Evolutionary conservation across 2,329 filamentous ascomycete genomes (phyloP), one percentile per base, ranked within the genome.

Genomic region (Talaromyces sp.): DNA sequence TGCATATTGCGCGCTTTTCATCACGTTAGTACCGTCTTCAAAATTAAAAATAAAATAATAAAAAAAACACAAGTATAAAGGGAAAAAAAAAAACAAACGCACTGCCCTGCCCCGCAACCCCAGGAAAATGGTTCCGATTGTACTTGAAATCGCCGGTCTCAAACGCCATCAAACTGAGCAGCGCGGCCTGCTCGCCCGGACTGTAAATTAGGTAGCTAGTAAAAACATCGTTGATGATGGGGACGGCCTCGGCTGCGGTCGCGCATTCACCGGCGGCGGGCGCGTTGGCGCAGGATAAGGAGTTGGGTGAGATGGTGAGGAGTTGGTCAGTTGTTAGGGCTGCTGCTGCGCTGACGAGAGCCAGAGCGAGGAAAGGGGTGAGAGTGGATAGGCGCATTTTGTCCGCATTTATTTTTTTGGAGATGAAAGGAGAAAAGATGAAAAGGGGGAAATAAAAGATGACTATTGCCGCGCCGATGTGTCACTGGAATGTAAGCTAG

Each of bases 71-170:
- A 23, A 56, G 52, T 30, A 27, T 50, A 28, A 61, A 50, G 23
- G 34, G 42, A 40, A 60, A 36, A 50, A 28, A 36, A 52, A n/a
- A 33, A 56, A 56, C 9, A 36, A 59, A 70, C 69, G 56, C 62
- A 73, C 72, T 92, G 28, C 90, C 90, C 73, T 93, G 89, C 8
- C 90, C 90, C 0, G 87, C 81, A 0, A 76, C 74, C 0, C 90
- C 90, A 0, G 87, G 81, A 77, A 73, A 83, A 68, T 86, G 79
- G 76, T 92, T 91, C 73, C 81, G 83, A 75, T 88, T 90, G 82
- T 85, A 93, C 68, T 84, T 81, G 77, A 93, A 90, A 65, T 87
- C 82, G 27, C 61, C 85, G 1, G 85, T 86, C 78, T 96, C 92
- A 70, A 87, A 87, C 10, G 88, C 85, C 78, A 91, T 89, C 69